Base-by-base conservation (phyloP, 176 grass and related monocot genomes). In the Chloris gayana region DNA sequence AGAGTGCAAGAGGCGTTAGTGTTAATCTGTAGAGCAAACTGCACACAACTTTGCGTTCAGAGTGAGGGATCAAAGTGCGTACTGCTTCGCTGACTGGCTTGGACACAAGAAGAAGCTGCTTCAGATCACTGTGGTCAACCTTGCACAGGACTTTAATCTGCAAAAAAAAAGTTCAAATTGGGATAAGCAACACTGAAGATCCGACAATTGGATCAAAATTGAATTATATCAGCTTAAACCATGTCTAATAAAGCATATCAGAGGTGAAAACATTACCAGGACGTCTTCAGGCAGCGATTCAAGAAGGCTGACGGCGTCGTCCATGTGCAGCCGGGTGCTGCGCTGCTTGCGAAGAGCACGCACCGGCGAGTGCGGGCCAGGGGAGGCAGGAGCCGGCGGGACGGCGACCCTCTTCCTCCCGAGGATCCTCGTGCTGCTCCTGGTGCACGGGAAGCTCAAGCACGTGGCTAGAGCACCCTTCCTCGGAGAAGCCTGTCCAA, bases 11-110 rank as follows among this genome's bases (percentile, higher is more conserved):
- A 14, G 6, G 57, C 9, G 67, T 85, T 11, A 54, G 44, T n/a
- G 51, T n/a, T n/a, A 9, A 25, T 9, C n/a, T 12, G 11, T 2
- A 58, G 51, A 54, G 6, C 5, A 56, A 22, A 9, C 1, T 12
- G 24, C 8, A 26, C 13, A 14, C 12, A 1, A 1, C 10, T 62
- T 37, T 26, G 11, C 12, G 6, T 9, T 17, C 0, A 29, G 42
- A 38, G 24, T 10, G 22, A 58, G 42, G 51, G 72, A 13, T 77
- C 32, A 70, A 24, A 27, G 39, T 75, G 56, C 90, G 9, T 89
- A 99, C 96, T 7, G 90, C 96, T 88, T 82, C 69, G 72, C 77
- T 86, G 49, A 99, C 78, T 69, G 88, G 84, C 49, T 99, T 99
- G 0, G 96, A 99, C 17, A 95, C 96, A 1, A 95, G 62, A 24